Base-by-base conservation (phyloP, 305 asterid genomes). In the Petunia hybrid region DNA sequence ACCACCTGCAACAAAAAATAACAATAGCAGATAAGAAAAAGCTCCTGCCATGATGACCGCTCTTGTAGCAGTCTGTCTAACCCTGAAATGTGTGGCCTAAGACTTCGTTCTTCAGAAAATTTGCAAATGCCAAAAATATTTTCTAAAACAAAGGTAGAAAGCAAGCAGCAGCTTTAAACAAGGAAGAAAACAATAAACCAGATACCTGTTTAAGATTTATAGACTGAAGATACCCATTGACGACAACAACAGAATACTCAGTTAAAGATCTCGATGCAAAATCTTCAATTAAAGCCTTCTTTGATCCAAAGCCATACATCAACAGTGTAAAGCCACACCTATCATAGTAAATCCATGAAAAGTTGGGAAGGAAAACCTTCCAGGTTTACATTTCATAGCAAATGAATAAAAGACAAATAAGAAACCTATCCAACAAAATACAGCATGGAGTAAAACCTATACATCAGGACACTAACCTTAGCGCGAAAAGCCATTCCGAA, bases 291-390 rank as follows among this genome's bases (percentile, higher is more conserved):
- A 95, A 85, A 31, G 86, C 87, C 82, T 91, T 94, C 88, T 95
- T 96, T 38, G 97, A 96, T 83, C 98, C 98, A 75, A 94, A 96
- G 3, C 99, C 99, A 86, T 96, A 93, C 98, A 94, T 91, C 88
- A 96, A 81, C 55, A 94, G 92, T 82, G 95, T 97, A 84, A 92
- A 92, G 10, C 98, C 97, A 77, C 93, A 89, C 91, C 98, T 95
- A 82, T 55, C 57, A 81, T 56, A 46, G 13, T 51, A 80, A 4
- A 57, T 41, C 63, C 48, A 74, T n/a, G 80, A 64, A 80, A 39
- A 56, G 31, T 66, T 60, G n/a, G 14, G 16, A 60, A 40, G 16
- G 5, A 40, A 51, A 31, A 38, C 38, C 45, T 48, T 66, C 62
- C 70, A 40, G 46, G 42, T 65, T 68, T 31, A 71, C 57, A 65